phyloP scores from a whole-genome alignment of 768 basidiomycete genomes.

The Hortiboletus flavorubellus region DNA sequence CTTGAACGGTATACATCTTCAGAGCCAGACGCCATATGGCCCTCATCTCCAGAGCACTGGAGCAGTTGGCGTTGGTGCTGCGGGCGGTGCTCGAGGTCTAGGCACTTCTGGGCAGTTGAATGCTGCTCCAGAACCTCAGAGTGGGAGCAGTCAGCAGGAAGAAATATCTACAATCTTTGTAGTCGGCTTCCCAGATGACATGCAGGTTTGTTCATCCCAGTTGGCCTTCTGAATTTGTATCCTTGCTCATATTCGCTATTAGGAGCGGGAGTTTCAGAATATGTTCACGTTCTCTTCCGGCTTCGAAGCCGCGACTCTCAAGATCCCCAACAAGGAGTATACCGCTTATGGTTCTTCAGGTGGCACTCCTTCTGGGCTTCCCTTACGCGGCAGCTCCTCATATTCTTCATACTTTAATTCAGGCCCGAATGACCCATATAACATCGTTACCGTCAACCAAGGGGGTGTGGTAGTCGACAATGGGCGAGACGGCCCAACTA shows the following conservation, averaged over 20 bases:
- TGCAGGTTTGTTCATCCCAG: constrained; percentile 65
- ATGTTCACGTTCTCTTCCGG: constrained; percentile 97
- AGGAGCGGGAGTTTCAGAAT: constrained; percentile 99
- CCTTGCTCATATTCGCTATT: constrained; percentile 13
- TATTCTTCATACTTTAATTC: constrained; percentile 36
- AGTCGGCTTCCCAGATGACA: constrained; percentile 98
- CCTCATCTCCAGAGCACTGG: constrained; percentile 55
- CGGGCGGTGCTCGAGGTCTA: constrained; percentile 26
- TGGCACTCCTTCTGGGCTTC: constrained; percentile 34
- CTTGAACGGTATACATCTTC: constrained; percentile 46
- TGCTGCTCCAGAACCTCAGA: constrained; percentile 18
- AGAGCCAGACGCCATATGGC: constrained; percentile 75
- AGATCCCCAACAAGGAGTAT: constrained; percentile 92
- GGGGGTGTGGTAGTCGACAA: constrained; percentile 81
- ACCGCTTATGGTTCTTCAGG: constrained; percentile 61
- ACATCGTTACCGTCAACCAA: constrained; percentile 77
- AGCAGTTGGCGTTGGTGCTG: constrained; percentile 21
- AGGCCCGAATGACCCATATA: constrained; percentile 78
- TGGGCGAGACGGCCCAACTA: constrained; percentile 66
- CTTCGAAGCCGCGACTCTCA: constrained; percentile 96
- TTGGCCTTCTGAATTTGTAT: constrained; percentile 6
- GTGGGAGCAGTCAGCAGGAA: constrained; percentile 48
- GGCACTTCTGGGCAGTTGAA: constrained; percentile 31
- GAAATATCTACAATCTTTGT: constrained; percentile 98
- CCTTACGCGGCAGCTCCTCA: constrained; percentile 35